Base-by-base conservation (phyloP, 495 filamentous ascomycete genomes). In the Halenospora varia region DNA sequence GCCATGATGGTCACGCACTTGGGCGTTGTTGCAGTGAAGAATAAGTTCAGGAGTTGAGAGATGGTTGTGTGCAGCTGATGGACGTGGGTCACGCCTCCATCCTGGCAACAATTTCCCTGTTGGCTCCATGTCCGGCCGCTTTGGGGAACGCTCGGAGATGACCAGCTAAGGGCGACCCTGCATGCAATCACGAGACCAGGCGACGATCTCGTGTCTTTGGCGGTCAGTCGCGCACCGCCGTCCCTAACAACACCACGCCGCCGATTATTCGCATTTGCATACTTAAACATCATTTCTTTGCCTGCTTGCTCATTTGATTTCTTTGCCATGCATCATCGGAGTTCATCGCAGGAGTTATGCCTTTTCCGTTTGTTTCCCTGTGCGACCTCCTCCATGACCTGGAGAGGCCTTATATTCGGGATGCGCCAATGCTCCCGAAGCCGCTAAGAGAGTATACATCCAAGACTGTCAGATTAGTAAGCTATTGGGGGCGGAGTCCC, bases 371-470 rank as follows among this genome's bases (percentile, higher is more conserved):
- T 66, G 63, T 73, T 8, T 70, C 73, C 47, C 65, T 88, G 13
- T 87, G 84, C 70, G 82, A 85, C 59, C 68, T 89, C 18, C 72
- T 89, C 18, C 77, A 82, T 18, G 66, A 66, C 10, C 69, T 88
- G 6, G 81, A 82, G 47, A 58, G 66, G 6, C 73, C 75, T 44
- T 52, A 60, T 15, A 29, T 49, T 10, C 59, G 56, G 9, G 62
- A 68, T 35, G 53, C 72, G 54, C 57, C 61, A 54, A 18, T 64
- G 64, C 22, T 69, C 63, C 11, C 73, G 66, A 42, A 53, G 65
- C 23, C 61, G 68, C 10, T 68, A 46, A 42, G 70, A 63, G 18
- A 47, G 19, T 13, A 13, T 18, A 20, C 44, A n/a, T n/a, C n/a
- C n/a, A n/a, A n/a, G n/a, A n/a, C n/a, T n/a, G n/a, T n/a, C n/a